Evolutionary conservation across 169 alveolate genomes (phyloP).

Genomic region (Cryptosporidium ubiquitum): DNA sequence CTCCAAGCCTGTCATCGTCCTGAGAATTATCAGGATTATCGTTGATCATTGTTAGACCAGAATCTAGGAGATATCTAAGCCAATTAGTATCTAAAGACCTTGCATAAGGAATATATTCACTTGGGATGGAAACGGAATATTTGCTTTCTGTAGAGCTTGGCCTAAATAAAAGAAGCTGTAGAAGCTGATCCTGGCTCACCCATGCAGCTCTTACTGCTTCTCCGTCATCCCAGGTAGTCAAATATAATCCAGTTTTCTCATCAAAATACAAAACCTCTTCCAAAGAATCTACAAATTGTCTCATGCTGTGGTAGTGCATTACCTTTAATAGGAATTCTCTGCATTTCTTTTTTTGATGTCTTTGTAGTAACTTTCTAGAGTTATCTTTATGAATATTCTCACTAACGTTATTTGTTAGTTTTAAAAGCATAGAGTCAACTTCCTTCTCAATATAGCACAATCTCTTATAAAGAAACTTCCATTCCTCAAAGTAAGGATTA

Average conservation of each 20-base stretch:
- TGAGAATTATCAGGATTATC: neutral
- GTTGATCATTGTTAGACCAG: constrained; percentile 28
- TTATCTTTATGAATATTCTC: constrained; percentile 22
- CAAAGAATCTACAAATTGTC: constrained; percentile 63
- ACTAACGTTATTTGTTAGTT: neutral
- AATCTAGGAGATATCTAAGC: constrained; percentile 13
- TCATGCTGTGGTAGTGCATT: constrained; percentile 63
- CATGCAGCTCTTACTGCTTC: constrained; percentile 72
- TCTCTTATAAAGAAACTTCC: constrained; percentile 52
- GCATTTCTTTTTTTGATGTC: constrained; percentile 58
- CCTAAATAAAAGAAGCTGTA: constrained; percentile 63
- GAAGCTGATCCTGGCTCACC: constrained; percentile 65
- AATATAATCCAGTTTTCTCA: constrained; percentile 10
- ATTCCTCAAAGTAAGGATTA: constrained; percentile 57
- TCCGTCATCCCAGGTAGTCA: constrained; percentile 73
- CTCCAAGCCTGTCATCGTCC: constrained; percentile 19
- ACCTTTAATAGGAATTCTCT: constrained; percentile 27
- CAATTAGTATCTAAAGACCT: constrained; percentile 23
- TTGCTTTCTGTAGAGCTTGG: constrained; percentile 58
- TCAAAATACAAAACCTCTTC: constrained; percentile 70
- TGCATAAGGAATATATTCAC: constrained; percentile 62
- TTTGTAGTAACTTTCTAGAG: constrained; percentile 43
- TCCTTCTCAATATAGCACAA: constrained; percentile 30
- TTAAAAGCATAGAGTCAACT: constrained; percentile 28
- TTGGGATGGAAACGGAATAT: constrained; percentile 55